Percentiles rank a stretch among this genome's conserved stretches.
These are phyloP conservation scores for Cercospora canescens DNA, from an alignment of 2,329 filamentous ascomycete species.

Conservation along the genomic window DNA sequence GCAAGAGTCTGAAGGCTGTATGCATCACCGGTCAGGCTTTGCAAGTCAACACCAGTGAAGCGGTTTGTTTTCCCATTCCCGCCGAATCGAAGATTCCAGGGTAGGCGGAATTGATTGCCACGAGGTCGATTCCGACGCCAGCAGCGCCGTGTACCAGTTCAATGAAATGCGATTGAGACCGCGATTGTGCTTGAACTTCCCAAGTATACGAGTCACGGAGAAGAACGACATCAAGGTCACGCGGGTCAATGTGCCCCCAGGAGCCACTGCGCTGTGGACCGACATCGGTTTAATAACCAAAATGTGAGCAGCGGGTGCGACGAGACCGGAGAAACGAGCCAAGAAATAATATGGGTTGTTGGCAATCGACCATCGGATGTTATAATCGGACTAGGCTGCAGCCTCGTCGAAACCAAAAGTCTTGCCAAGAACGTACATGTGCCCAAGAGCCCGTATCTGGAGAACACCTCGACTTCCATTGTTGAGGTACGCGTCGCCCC, in stretches of 20 bases:
- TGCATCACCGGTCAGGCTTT: background rate
- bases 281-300: slow-evolving; percentile 33
- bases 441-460: background rate
- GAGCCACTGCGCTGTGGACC: slow-evolving; percentile 28
- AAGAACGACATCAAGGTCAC: slow-evolving; percentile 30
- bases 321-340: slow-evolving; percentile 30
- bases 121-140: background rate
- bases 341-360: slow-evolving; percentile 38
- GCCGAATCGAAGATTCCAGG: background rate
- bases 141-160: slow-evolving; percentile 23
- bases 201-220: slow-evolving; percentile 26
- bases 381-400: background rate
- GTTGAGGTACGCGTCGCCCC: background rate
- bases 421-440: background rate
- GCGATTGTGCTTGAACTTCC: slow-evolving; percentile 24
- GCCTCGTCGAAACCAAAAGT: background rate
- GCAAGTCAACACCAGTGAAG: slow-evolving; percentile 35
- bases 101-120: background rate
- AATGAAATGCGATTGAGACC: slow-evolving; percentile 31
- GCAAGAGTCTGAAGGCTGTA: background rate
- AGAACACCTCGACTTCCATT: background rate
- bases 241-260: slow-evolving; percentile 26
- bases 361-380: slow-evolving; percentile 16
- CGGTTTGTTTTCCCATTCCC: slow-evolving; percentile 27
- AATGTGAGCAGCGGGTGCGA: slow-evolving; percentile 30